A percentile compares a stretch with the other conserved stretches of the same genome.
Conservation (phyloP, 179 eudicot species). For the Actinidia chinensis region DNA sequence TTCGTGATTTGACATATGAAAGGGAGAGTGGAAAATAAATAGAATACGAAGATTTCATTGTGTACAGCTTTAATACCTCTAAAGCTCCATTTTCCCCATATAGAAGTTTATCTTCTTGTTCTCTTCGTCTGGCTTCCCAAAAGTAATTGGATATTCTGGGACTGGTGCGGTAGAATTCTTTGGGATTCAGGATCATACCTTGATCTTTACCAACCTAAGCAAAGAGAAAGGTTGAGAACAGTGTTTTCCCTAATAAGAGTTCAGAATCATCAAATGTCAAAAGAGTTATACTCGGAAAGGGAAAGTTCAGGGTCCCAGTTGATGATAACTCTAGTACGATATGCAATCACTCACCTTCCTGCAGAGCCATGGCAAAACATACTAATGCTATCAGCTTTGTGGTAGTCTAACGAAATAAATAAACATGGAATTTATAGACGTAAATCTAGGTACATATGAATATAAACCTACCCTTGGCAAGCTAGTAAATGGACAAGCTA, state of each 20-base stretch:
- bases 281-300: constrained; percentile 53
- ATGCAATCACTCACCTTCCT: constrained; percentile 91
- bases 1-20: neutral
- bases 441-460: neutral
- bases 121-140: constrained; percentile 49
- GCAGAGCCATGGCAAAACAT: constrained; percentile 26
- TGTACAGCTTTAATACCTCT: constrained; percentile 54
- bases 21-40: neutral
- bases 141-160: constrained; percentile 64
- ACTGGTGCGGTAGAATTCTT: constrained; percentile 52
- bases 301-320: constrained; percentile 78
- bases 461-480: constrained; percentile 61
- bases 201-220: constrained; percentile 70
- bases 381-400: neutral
- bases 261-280: constrained; percentile 16
- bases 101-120: constrained; percentile 43
- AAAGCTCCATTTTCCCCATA: constrained; percentile 80
- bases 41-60: neutral
- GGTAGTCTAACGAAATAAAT: no score
- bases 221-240: neutral
- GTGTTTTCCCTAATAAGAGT: neutral
- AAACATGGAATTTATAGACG: neutral
- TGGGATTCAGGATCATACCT: constrained; percentile 44
- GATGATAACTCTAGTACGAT: constrained; percentile 84
- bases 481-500: constrained; percentile 56